phyloP scores from a whole-genome alignment of 2,329 filamentous ascomycete species.

The Verticillium dahliae region DNA sequence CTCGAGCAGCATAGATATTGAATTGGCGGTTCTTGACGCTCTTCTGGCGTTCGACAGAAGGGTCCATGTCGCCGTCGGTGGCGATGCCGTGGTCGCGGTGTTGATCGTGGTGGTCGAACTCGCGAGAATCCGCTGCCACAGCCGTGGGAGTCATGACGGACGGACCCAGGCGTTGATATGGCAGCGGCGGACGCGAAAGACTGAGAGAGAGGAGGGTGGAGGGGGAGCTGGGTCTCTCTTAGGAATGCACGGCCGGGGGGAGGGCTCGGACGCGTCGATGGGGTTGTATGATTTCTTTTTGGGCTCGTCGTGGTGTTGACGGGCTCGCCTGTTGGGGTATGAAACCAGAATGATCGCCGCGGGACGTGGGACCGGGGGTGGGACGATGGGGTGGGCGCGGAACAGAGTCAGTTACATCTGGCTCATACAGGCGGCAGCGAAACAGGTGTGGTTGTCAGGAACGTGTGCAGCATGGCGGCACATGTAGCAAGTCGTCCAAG shows the following conservation, averaged over 20 bases:
- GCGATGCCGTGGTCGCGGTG: slow-evolving; percentile 3
- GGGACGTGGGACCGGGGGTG: slow-evolving; percentile 11
- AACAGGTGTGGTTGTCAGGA: slow-evolving; percentile 5
- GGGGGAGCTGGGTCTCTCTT: background rate
- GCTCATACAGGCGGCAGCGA: slow-evolving; percentile 6
- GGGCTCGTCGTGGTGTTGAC: background rate
- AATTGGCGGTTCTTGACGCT: slow-evolving; percentile 11
- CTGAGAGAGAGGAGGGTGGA: too few relatives aligned
- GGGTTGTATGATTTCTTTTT: slow-evolving; percentile 1
- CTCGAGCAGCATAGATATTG: slow-evolving; percentile 12
- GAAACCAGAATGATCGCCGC: slow-evolving; percentile 10
- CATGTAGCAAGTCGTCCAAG: slow-evolving; percentile 5
- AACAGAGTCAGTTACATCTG: slow-evolving; percentile 3
- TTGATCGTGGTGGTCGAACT: slow-evolving; percentile 2
- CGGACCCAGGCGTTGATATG: slow-evolving; percentile 8
- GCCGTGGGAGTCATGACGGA: slow-evolving; percentile 12
- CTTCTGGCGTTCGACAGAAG: slow-evolving; percentile 4
- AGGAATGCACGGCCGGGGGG: background rate
- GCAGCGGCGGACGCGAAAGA: slow-evolving; percentile 4
- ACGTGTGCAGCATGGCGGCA: slow-evolving; percentile 9
- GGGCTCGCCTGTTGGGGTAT: slow-evolving; percentile 8
- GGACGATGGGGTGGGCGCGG: background rate
- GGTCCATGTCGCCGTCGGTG: slow-evolving; percentile 2
- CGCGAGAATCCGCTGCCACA: slow-evolving; percentile 12
- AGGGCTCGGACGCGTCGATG: background rate